Evolutionary conservation across 306 rosid species (phyloP).

Genomic region (Malus orientalis): DNA sequence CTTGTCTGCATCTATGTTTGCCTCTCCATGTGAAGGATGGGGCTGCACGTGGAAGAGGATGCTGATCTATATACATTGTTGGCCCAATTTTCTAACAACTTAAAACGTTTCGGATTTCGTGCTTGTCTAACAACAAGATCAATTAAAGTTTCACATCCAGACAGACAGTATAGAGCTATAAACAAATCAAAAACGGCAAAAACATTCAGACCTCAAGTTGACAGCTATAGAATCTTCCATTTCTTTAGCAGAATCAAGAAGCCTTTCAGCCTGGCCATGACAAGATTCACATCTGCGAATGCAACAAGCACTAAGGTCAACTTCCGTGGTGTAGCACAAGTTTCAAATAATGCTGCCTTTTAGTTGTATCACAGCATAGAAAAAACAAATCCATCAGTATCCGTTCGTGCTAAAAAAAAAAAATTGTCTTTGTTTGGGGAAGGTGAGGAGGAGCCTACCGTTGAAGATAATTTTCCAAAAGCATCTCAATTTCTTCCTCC

Average conservation of each 20-base stretch:
- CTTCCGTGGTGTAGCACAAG: not conserved
- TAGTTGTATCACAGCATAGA: not conserved
- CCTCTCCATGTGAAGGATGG: not conserved
- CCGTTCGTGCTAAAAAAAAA: not conserved
- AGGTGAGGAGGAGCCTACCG: conserved; percentile 33
- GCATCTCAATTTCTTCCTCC: conserved; percentile 99
- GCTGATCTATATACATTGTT: not conserved
- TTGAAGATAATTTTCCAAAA: conserved; percentile 95
- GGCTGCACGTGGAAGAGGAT: not conserved
- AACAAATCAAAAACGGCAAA: conserved; percentile 1
- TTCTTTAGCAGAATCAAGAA: conserved; percentile 97
- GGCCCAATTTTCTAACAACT: not conserved
- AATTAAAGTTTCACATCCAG: not conserved
- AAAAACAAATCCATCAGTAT: not conserved
- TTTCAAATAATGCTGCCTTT: not conserved
- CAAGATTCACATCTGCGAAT: conserved; percentile 90
- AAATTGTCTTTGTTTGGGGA: not conserved
- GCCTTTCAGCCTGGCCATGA: conserved; percentile 97
- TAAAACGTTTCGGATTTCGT: not conserved
- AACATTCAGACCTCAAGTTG: conserved; percentile 69
- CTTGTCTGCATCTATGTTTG: not conserved
- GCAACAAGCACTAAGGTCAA: conserved; percentile 22
- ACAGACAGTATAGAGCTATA: not conserved
- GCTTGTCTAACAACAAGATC: not conserved
- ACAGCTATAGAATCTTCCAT: conserved; percentile 99